Conservation (phyloP, 2,329 filamentous ascomycete species). For the Lojkania enalia region DNA sequence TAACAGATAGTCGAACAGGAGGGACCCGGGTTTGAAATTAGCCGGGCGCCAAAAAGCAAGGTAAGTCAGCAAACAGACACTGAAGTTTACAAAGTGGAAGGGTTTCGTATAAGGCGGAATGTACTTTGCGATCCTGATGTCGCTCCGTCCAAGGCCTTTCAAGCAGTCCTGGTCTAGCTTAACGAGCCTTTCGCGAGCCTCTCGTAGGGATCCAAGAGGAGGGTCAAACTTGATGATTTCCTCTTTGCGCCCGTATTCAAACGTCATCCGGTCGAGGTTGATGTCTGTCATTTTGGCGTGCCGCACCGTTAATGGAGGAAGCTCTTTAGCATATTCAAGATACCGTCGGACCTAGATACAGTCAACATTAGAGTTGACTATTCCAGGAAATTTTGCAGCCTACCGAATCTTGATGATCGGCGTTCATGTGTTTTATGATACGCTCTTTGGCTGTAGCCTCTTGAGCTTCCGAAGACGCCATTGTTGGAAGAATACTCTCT, state of each 20-base stretch:
- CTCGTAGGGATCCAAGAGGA: slow-evolving; percentile 67
- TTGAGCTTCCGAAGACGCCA: slow-evolving; percentile 41
- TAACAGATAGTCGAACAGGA: slow-evolving; percentile 50
- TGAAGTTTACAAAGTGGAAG: slow-evolving; percentile 58
- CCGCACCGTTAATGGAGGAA: slow-evolving; percentile 60
- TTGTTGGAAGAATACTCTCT: slow-evolving; percentile 8
- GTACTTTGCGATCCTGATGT: slow-evolving; percentile 59
- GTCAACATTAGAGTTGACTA: not conserved
- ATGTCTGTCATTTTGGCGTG: slow-evolving; percentile 68
- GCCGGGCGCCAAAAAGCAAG: slow-evolving; percentile 30
- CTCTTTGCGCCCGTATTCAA: slow-evolving; percentile 57
- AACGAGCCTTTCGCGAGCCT: slow-evolving; percentile 71
- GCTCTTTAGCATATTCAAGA: slow-evolving; percentile 69
- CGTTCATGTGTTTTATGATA: slow-evolving; percentile 85
- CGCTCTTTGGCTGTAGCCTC: slow-evolving; percentile 59
- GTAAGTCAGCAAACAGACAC: slow-evolving; percentile 43
- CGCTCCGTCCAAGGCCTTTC: slow-evolving; percentile 62
- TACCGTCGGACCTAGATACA: slow-evolving; percentile 64
- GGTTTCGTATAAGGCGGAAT: slow-evolving; percentile 52
- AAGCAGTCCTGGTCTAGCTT: slow-evolving; percentile 69
- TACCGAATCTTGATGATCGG: slow-evolving; percentile 72
- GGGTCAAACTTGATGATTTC: slow-evolving; percentile 67
- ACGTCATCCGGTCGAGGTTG: slow-evolving; percentile 63
- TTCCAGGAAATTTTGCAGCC: slow-evolving; percentile 5
- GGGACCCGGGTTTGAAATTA: slow-evolving; percentile 40